A percentile compares a stretch with the other conserved stretches of the same genome.
Evolutionary conservation across 2,329 filamentous ascomycete genomes (phyloP).

Genomic region (Pseudofabraea citricarpa): DNA sequence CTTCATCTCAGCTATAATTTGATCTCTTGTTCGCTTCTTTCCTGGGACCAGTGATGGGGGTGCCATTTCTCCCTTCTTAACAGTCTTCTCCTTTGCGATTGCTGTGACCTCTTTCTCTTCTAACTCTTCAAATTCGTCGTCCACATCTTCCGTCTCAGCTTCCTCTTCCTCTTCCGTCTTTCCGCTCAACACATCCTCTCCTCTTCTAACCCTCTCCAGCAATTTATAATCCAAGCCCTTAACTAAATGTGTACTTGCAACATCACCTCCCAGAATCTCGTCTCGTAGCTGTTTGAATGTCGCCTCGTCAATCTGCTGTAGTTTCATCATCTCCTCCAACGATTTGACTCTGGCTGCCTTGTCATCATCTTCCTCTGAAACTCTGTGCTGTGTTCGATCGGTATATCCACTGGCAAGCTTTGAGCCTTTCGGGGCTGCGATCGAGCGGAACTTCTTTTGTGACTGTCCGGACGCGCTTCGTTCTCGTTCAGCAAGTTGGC

Average conservation of each 20-base stretch:
- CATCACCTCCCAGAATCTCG: slow-evolving; percentile 78
- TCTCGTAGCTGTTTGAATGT: slow-evolving; percentile 72
- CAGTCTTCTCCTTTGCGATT: slow-evolving; percentile 40
- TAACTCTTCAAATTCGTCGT: slow-evolving; percentile 61
- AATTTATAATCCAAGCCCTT: slow-evolving; percentile 89
- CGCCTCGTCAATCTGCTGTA: slow-evolving; percentile 75
- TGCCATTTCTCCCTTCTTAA: slow-evolving; percentile 57
- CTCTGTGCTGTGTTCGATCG: slow-evolving; percentile 69
- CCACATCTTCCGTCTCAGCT: slow-evolving; percentile 44
- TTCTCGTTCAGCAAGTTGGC: slow-evolving; percentile 77
- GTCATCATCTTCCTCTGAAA: slow-evolving; percentile 47
- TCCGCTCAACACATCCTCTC: slow-evolving; percentile 41
- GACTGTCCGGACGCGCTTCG: slow-evolving; percentile 41
- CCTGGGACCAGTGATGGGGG: slow-evolving; percentile 46
- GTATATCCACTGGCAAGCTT: slow-evolving; percentile 76
- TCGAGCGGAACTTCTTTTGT: slow-evolving; percentile 70
- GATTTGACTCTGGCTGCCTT: slow-evolving; percentile 66
- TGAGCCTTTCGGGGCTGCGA: slow-evolving; percentile 74
- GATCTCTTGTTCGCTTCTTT: slow-evolving; percentile 59
- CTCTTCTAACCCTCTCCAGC: slow-evolving; percentile 61
- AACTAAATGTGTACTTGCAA: slow-evolving; percentile 77
- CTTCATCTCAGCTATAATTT: slow-evolving; percentile 64
- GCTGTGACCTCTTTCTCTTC: slow-evolving; percentile 50
- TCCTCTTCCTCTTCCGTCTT: slow-evolving; percentile 26
- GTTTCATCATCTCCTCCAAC: slow-evolving; percentile 75